Percentiles rank a stretch among this genome's conserved stretches.
Evolutionary conservation across 257 asterid genomes (phyloP).

Genomic region (Solanum tacnaense): DNA sequence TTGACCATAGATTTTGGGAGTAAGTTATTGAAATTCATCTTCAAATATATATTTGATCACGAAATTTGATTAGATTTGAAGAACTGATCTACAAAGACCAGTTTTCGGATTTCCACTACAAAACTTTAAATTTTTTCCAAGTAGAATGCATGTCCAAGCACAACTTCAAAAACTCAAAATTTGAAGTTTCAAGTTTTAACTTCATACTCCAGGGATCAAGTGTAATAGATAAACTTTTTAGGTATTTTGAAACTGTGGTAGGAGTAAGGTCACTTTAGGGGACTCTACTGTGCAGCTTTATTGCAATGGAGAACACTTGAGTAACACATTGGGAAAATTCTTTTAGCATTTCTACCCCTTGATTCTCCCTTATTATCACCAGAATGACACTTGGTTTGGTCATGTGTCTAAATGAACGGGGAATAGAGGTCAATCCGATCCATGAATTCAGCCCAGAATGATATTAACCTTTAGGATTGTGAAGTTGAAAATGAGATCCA

Average conservation of each 20-base stretch:
- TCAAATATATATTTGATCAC: background rate
- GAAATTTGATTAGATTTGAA: background rate
- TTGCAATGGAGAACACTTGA: background rate
- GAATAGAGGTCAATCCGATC: background rate
- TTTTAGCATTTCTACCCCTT: background rate
- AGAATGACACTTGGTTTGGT: background rate
- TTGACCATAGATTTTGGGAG: background rate
- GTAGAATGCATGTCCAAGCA: background rate
- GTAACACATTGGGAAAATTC: background rate
- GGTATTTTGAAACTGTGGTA: background rate
- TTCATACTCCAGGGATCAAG: background rate
- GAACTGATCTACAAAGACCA: background rate
- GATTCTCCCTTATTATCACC: background rate
- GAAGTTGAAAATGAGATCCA: background rate
- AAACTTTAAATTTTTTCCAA: background rate
- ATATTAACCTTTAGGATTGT: background rate
- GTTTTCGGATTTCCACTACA: too few species aligned
- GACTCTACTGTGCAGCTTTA: background rate
- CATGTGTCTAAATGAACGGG: background rate
- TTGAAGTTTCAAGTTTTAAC: background rate
- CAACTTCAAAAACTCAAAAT: background rate
- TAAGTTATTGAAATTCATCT: background rate
- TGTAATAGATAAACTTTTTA: background rate
- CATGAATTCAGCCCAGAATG: background rate
- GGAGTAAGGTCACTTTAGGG: background rate